Percentiles rank a stretch among this genome's conserved stretches.
Evolutionary conservation across 305 asterid genomes (phyloP).

Genomic region (Fraxinus angustifolia): DNA sequence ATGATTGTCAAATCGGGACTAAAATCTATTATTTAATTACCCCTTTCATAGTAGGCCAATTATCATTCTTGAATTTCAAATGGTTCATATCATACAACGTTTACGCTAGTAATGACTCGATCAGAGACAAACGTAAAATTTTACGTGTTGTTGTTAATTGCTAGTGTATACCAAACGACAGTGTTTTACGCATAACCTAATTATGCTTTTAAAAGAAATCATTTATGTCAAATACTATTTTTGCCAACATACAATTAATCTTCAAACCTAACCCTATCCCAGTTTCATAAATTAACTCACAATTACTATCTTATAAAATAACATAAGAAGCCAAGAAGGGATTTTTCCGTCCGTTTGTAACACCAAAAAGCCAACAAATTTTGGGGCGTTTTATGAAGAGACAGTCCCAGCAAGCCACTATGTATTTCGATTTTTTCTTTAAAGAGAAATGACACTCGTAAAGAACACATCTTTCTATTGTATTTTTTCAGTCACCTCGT

Average conservation of each 20-base stretch:
- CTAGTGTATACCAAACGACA: background rate
- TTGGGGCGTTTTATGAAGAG: constrained; percentile 1
- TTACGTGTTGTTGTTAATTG: background rate
- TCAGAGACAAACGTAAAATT: background rate
- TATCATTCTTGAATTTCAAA: background rate
- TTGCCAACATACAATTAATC: background rate
- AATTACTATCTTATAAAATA: background rate
- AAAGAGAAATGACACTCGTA: background rate
- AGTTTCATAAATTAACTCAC: background rate
- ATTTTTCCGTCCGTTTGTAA: constrained; percentile 21
- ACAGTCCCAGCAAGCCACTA: constrained; percentile 14
- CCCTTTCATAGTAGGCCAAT: background rate
- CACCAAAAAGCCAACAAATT: constrained; percentile 29
- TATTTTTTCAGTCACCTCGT: constrained; percentile 27
- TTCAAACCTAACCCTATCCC: background rate
- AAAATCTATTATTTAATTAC: background rate
- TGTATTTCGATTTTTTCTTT: constrained; percentile 21
- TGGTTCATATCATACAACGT: background rate
- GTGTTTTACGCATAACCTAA: background rate
- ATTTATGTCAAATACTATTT: background rate
- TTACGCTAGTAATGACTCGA: background rate
- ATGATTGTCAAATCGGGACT: background rate
- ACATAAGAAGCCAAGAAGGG: constrained; percentile 13
- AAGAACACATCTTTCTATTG: background rate
- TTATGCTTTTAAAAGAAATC: background rate